Evolutionary conservation across 345 rosid genomes (phyloP).

Genomic region (Hypericum perforatum): DNA sequence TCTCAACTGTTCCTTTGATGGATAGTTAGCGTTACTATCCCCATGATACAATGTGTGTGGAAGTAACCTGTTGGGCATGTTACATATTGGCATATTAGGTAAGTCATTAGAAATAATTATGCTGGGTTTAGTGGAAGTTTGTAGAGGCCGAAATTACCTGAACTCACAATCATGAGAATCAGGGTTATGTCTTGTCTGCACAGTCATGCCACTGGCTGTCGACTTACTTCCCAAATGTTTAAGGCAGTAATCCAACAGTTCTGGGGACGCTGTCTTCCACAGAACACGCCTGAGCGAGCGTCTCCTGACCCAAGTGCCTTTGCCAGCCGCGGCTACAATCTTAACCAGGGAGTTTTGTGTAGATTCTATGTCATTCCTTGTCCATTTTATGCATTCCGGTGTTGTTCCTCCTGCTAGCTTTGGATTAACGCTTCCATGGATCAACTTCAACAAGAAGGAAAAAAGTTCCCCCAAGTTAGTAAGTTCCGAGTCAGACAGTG

Average conservation of each 20-base stretch:
- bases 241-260: conserved; percentile 52
- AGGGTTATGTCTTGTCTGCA: conserved; percentile 33
- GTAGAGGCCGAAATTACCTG: conserved; percentile 27
- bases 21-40: conserved; percentile 16
- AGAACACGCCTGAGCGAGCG: conserved; percentile 57
- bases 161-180: conserved; percentile 41
- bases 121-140: too few species aligned
- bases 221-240: conserved; percentile 41
- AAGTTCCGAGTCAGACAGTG: conserved; percentile 41
- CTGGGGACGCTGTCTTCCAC: conserved; percentile 37
- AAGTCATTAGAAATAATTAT: too few species aligned
- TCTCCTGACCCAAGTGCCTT: conserved; percentile 50
- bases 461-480: conserved; percentile 44
- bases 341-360: conserved; percentile 51
- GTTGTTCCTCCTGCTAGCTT: conserved; percentile 18
- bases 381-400: conserved; percentile 23
- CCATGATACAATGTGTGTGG: too few species aligned
- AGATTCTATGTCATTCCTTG: conserved; percentile 30
- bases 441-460: conserved; percentile 34
- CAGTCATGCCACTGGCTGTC: conserved; percentile 35
- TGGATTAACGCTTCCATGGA: conserved; percentile 23
- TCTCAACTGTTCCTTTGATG: conserved; percentile 36
- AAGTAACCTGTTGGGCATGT: too few species aligned
- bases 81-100: too few species aligned
- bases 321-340: conserved; percentile 51